Base-by-base conservation (phyloP, 805 yeast genomes). In the Ascoidea tarda region DNA sequence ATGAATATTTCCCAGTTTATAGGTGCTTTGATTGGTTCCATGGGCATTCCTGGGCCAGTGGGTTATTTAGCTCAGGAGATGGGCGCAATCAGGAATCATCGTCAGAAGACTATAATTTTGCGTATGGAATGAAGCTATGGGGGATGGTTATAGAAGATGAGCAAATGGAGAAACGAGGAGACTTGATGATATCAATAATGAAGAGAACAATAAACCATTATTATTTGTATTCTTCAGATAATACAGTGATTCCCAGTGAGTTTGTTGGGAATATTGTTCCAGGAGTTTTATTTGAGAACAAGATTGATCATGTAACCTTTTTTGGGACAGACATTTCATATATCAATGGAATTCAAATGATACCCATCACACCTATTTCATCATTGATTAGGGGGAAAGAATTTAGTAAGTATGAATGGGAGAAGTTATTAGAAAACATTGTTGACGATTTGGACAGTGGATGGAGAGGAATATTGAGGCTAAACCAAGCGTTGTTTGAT, bases 11-110 rank as follows among this genome's bases (percentile, higher is more conserved):
- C 71, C 90, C 91, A 2, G 77, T 74, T 8, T 78, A 73, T 47
- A 72, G 90, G 54, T 69, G 72, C 52, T 84, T 84, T 65, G 89
- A 84, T 63, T 84, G 85, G 79, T 84, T 65, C 65, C 67, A 71
- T 57, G 90, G 91, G 6, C 91, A 84, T 61, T 77, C 85, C 33
- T 82, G 86, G 81, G 89, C 90, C 6, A 75, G 77, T 56, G 91
- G 91, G 2, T 61, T 84, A 28, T 77, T 74, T 59, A 76, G 72
- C 10, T 71, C 78, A 48, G 79, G 76, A 1, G 87, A 82, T 62
- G 89, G 90, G 46, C 78, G 81, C 58, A 84, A 83, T 61, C 83
- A 82, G 63, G 89, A 82, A 62, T 77, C 84, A 8, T 67, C 83
- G 16, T 77, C 85, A 47, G 91, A 85, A 62, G 91, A 84, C 61